Base-by-base conservation (phyloP, 2,329 filamentous ascomycete genomes). In the Fusarium sp. region DNA sequence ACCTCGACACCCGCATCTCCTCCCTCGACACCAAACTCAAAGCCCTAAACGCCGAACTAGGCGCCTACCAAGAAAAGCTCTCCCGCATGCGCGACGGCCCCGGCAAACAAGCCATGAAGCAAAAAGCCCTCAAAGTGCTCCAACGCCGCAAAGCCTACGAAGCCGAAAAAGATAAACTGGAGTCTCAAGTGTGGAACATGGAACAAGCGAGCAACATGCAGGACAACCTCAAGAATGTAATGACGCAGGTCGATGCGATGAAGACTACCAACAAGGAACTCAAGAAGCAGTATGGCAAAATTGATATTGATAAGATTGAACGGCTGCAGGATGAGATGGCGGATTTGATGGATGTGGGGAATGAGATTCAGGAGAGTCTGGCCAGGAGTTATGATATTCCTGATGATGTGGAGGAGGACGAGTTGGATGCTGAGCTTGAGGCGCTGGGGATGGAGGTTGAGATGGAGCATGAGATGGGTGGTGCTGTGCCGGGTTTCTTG, bases 241-340 rank as follows among this genome's bases (percentile, higher is more conserved):
- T 98, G 94, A 97, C 94, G 19, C 98, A 96, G 28, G 94, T 98
- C 45, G 95, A 98, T 79, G 94, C 95, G 13, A 95, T 99, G 89
- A 97, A 98, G 87, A 94, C 92, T 3, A 98, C 95, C 25, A 97
- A 96, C 76, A 97, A 97, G 83, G 91, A 93, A 76, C 87, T 99
- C 69, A 90, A 90, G 78, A 92, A 93, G 80, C 95, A 98, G 84
- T 98, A 98, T 78, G 95, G 95, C 74, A 98, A 98, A 84, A 92
- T 99, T 71, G 92, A 99, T 77, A 91, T 99, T 57, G 96, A 98
- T 81, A 94, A 97, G 86, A 98, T 99, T 75, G 96, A 99, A 86
- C 87, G 91, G 73, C 88, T 99, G 86, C 95, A 99, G 87, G 96
- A 99, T 79, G 95, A 99, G 83, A 98, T 99, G 96, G 94, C 94